Evolutionary conservation across 345 rosid species (phyloP).

Genomic region (Leavenworthia alabamica): DNA sequence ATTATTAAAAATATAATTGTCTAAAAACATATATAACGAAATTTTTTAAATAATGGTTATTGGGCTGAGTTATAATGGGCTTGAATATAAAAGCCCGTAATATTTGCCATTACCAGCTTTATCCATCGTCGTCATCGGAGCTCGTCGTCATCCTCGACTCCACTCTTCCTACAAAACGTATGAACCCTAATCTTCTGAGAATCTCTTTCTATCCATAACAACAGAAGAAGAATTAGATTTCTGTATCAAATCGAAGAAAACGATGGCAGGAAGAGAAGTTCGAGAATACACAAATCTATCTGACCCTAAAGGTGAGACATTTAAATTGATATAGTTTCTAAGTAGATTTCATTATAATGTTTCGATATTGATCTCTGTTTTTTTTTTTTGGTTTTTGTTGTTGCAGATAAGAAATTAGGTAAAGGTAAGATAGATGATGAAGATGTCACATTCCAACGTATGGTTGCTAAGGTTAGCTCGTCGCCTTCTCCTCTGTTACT

Average conservation of each 20-base stretch:
- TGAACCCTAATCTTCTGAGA: conserved; percentile 11
- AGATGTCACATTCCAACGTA: too few species aligned
- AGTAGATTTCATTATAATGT: background rate
- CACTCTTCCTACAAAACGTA: background rate
- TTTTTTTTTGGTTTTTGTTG: too few species aligned
- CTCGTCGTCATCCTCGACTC: conserved; percentile 19
- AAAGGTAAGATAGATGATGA: too few species aligned
- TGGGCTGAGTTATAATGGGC: too few species aligned
- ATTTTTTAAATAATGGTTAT: too few species aligned
- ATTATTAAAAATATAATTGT: too few species aligned
- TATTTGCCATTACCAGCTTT: background rate
- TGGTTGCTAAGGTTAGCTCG: too few species aligned
- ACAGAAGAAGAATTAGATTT: background rate
- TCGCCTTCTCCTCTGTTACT: too few species aligned
- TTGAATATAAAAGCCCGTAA: too few species aligned
- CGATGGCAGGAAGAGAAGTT: conserved; percentile 96
- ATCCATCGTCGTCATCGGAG: background rate
- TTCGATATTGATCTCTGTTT: background rate
- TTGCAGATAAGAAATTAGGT: too few species aligned
- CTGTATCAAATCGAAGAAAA: too few species aligned
- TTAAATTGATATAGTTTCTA: background rate
- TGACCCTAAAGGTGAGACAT: conserved; percentile 72
- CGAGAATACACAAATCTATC: conserved; percentile 90
- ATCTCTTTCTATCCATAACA: background rate
- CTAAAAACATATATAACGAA: too few species aligned